Evolutionary conservation across 2,329 filamentous ascomycete species (phyloP).

Genomic region (Cadophora malorum): DNA sequence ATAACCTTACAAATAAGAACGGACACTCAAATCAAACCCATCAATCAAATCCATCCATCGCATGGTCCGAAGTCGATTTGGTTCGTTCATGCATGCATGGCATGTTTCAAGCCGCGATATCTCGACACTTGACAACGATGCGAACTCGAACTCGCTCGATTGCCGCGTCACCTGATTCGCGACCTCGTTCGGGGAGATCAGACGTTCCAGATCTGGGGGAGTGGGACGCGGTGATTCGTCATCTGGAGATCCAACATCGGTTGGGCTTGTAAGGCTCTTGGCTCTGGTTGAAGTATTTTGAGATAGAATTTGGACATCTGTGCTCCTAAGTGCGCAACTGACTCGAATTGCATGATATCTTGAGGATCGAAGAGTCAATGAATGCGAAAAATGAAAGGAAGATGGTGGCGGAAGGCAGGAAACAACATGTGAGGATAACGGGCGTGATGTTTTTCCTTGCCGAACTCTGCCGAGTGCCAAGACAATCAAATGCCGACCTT

Average conservation of each 20-base stretch:
- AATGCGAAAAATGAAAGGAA: background rate
- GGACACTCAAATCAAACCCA: background rate
- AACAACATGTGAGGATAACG: background rate
- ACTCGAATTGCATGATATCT: background rate
- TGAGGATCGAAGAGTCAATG: background rate
- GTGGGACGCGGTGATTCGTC: conserved; percentile 12
- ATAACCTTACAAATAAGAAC: background rate
- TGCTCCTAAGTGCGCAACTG: background rate
- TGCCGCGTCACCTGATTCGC: conserved; percentile 15
- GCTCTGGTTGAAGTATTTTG: conserved; percentile 1
- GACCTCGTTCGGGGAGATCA: conserved; percentile 6
- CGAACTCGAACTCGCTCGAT: background rate
- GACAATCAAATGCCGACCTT: background rate
- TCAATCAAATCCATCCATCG: background rate
- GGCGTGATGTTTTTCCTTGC: conserved; percentile 2
- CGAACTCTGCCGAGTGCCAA: background rate
- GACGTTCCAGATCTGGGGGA: conserved; percentile 12
- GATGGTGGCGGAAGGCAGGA: no score
- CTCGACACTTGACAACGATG: background rate
- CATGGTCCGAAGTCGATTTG: background rate
- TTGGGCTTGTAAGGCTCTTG: background rate
- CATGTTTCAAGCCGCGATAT: conserved; percentile 11
- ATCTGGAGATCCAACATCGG: conserved; percentile 7
- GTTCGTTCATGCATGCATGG: background rate
- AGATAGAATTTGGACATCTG: background rate